Base-by-base conservation (phyloP, 2,329 filamentous ascomycete genomes). In the Graphiopsis chlorocephala region DNA sequence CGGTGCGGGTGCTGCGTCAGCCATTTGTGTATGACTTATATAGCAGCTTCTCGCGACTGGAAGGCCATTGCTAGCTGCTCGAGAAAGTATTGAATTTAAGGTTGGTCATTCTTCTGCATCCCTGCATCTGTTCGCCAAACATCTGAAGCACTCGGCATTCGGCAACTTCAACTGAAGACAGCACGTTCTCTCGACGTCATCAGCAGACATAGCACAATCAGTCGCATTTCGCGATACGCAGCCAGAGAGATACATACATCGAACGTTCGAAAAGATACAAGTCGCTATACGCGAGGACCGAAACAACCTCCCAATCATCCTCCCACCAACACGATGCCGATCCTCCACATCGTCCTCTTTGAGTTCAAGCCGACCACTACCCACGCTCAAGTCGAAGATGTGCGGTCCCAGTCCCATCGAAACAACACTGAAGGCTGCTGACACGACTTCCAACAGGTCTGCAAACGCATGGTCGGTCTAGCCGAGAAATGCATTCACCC, bases 261-360 rank as follows among this genome's bases (percentile, higher is more conserved):
- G 17, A n/a, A 48, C 26, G 26, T 3, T 26, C 12, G 25, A 31
- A 8, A 11, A 31, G 50, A n/a, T 15, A 20, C 2, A 10, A 20
- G n/a, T 12, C 11, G 23, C 15, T 17, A 52, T 15, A n/a, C n/a
- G 11, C 17, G 3, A 52, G 25, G 8, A 17, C 25, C 14, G 4
- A n/a, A 52, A 6, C 48, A 26, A 53, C 50, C 2, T 6, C 11
- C 14, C 23, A 52, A 28, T 28, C 48, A 29, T 17, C 38, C 2
- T 20, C 17, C 17, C 26, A 14, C 10, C 50, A 6, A 20, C 28
- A 56, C n/a, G 23, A 90, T 90, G 88, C 73, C 86, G 0, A 81
- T 91, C 69, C 79, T 85, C n/a, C 89, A 91, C 73, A 83, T 91
- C 59, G 88, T 91, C 3, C 79, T 90, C 28, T 88, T 91, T 71